Evolutionary conservation across 441 rosid genomes (phyloP), one percentile per base, ranked within the genome.

Genomic region (Pelargonium cotyledonis): DNA sequence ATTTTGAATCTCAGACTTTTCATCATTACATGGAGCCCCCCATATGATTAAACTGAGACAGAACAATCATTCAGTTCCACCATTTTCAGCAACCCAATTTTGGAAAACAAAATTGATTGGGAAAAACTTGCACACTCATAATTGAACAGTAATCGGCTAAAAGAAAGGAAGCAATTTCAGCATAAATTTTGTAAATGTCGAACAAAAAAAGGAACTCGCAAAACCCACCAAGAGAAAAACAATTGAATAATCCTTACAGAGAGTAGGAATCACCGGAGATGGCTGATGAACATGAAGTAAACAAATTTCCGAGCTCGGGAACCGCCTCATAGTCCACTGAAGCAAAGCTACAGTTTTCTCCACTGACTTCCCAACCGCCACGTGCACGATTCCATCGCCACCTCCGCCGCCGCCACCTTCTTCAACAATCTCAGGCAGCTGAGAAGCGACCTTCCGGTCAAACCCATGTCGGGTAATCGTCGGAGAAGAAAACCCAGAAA

Each of bases 281-380:
- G 89, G 89, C 35, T 72, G 83, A 70, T 89, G 85, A 76, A 87
- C 85, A 74, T 85, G 85, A 72, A 89, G 82, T 61, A 89, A 21
- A 70, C 88, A 85, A 72, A 89, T 69, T 70, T 84, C 76, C 64
- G 55, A 66, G 46, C 76, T 73, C 12, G 74, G 31, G 72, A 85
- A 87, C 21, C 68, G 68, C 70, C 69, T 49, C 69, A 80, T 67
- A 35, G 76, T 73, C 92, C 92, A 89, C 35, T 38, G 80, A 70
- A 89, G 80, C 82, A 87, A 75, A 61, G 72, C 64, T 47, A 66
- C 55, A 51, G 78, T 81, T 79, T 86, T 87, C 63, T 80, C 86
- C 14, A 72, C 68, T 1, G 82, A 72, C 73, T 77, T 85, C 18
- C 92, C 88, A 11, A 87, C 83, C 16, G 89, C 88, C 66, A 89